Evolutionary conservation across 1,284 basidiomycete genomes (phyloP).

Genomic region (Trichosporon coremiiforme): DNA sequence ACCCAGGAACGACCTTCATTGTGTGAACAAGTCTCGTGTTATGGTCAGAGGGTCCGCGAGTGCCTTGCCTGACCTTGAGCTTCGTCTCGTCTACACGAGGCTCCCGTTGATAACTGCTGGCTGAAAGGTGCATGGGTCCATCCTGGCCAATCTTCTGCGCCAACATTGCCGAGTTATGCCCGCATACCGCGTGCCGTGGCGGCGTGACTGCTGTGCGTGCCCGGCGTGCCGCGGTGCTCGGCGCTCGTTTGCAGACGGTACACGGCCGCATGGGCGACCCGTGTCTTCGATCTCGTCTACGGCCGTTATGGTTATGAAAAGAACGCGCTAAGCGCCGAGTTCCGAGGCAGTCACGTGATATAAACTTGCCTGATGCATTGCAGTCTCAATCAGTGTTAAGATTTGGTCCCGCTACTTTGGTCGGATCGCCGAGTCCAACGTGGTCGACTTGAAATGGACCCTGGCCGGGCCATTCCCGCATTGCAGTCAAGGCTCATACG

Average conservation of each 20-base stretch:
- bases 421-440: neutral
- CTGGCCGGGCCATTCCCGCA: too few relatives aligned
- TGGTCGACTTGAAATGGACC: too few relatives aligned
- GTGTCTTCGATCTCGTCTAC: neutral
- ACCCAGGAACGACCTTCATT: neutral
- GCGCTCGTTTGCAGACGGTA: too few relatives aligned
- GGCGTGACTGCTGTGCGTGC: neutral
- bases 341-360: slow-evolving; percentile 15
- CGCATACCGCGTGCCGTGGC: slow-evolving; percentile 4
- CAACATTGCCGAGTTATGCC: neutral
- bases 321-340: neutral
- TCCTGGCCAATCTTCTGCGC: too few relatives aligned
- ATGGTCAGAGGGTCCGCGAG: neutral
- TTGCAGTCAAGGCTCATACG: too few relatives aligned
- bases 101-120: too few relatives aligned
- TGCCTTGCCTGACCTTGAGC: neutral
- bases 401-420: neutral
- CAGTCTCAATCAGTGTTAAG: neutral
- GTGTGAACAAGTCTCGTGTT: neutral
- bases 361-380: neutral
- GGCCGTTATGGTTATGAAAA: too few relatives aligned
- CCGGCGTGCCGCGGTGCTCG: neutral
- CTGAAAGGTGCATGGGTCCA: too few relatives aligned
- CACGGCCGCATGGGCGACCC: neutral
- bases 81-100: too few relatives aligned